These are phyloP conservation scores for Bipolaris oryzae DNA, from an alignment of 2,329 filamentous ascomycete species.

Conservation along the genomic window DNA sequence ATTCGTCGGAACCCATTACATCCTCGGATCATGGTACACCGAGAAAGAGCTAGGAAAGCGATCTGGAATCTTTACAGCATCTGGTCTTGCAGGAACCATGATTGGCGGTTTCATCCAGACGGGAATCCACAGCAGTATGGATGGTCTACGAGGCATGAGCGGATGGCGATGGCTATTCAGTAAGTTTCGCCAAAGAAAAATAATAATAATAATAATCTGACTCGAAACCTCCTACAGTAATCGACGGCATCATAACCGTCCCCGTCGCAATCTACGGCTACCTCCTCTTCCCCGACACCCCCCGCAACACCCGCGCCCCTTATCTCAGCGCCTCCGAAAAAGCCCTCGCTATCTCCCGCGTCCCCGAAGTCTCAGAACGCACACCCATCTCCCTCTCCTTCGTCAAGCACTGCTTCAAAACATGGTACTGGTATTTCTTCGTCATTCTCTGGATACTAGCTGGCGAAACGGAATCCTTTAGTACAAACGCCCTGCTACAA, in stretches of 20 bases:
- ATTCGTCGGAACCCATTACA: conserved; percentile 64
- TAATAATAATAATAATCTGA: neutral
- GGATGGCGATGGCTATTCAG: conserved; percentile 59
- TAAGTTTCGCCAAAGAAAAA: neutral
- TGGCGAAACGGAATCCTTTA: conserved; percentile 74
- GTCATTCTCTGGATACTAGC: conserved; percentile 71
- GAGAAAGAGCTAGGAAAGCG: conserved; percentile 66
- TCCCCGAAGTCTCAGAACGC: conserved; percentile 51
- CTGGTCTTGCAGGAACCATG: conserved; percentile 65
- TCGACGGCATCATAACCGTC: conserved; percentile 63
- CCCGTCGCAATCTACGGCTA: conserved; percentile 63
- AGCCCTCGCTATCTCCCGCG: conserved; percentile 52
- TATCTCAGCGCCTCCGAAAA: conserved; percentile 52
- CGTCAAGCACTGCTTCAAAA: conserved; percentile 61
- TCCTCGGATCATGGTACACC: conserved; percentile 68
- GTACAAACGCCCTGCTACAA: conserved; percentile 64
- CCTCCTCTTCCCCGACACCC: conserved; percentile 54
- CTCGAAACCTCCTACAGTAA: conserved; percentile 28
- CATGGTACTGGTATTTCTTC: conserved; percentile 71
- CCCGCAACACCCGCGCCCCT: conserved; percentile 50
- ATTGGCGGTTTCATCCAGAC: conserved; percentile 68
- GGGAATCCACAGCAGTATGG: conserved; percentile 53
- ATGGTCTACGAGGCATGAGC: conserved; percentile 57
- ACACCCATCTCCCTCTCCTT: conserved; percentile 59
- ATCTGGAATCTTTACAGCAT: conserved; percentile 65